Base-by-base conservation (phyloP, 2,329 filamentous ascomycete genomes). In the Penicillium sclerotiorum region DNA sequence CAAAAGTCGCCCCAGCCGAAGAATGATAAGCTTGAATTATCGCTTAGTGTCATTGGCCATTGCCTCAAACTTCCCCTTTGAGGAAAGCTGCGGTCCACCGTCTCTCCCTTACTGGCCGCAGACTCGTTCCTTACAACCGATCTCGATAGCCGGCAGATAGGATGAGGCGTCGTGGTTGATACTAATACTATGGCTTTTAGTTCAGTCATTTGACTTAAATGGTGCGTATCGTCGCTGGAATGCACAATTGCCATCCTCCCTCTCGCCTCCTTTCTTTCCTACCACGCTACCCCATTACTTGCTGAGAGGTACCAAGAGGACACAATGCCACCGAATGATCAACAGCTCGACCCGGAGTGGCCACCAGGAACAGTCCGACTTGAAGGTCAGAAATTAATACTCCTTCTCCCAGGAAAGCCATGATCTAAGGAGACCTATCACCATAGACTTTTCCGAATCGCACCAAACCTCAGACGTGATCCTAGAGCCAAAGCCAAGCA, bases 401-500 rank as follows among this genome's bases (percentile, higher is more conserved):
- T 8, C 1, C 15, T 4, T 32, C 11, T 5, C 8, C 2, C 17
- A 4, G 13, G 5, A 13, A 11, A 8, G 6, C 11, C 15, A 22
- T n/a, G n/a, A 18, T 18, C 33, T 13, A n/a, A 11, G 20, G 15
- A 40, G 20, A 49, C 11, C 11, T 11, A 30, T n/a, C 20, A 7
- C n/a, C 13, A 27, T 21, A 52, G 51, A 57, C 20, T 28, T 50
- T 6, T 45, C 41, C 5, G 37, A 37, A n/a, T 32, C 44, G 9
- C 45, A 36, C 8, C 43, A 50, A 12, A 25, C 42, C 8, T 47
- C 47, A 13, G 50, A 48, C 38, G 61, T 57, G 4, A 44, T 57
- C 7, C 45, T 66, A 11, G 55, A 62, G 20, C 62, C 62, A 17
- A 61, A 58, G 27, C 62, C 62, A 23, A 59, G 55, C 45, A 48